phyloP scores from a whole-genome alignment of 768 basidiomycete genomes.

The Naganishia randhawae region DNA sequence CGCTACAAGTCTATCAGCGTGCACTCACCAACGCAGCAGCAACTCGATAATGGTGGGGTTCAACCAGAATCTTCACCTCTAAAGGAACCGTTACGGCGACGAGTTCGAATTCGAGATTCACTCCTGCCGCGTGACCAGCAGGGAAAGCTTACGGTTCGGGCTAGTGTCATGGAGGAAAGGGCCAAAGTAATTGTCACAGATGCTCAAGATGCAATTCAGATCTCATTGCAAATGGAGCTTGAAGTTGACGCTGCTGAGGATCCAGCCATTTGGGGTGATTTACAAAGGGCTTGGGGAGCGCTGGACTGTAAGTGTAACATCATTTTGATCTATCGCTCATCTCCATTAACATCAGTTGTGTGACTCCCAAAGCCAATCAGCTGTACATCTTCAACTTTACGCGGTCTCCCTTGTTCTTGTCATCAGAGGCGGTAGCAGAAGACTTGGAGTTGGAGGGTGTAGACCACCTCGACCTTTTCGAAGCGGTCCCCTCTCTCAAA shows the following conservation, averaged over 20 bases:
- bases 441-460: neutral
- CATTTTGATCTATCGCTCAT: no score
- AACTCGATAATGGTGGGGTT: neutral
- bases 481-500: neutral
- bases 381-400: constrained; percentile 10
- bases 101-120: constrained; percentile 5
- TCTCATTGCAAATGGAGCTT: neutral
- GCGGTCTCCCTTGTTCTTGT: constrained; percentile 9
- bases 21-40: no score
- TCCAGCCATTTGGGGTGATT: neutral
- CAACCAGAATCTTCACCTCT: constrained; percentile 3
- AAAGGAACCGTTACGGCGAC: neutral
- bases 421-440: constrained; percentile 3
- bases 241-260: neutral
- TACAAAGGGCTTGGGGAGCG: neutral
- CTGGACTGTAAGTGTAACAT: neutral
- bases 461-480: neutral
- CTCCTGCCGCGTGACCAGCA: constrained; percentile 4
- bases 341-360: no score
- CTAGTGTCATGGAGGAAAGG: constrained; percentile 8
- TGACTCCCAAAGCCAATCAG: neutral
- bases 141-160: neutral
- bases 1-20: no score
- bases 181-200: neutral
- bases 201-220: neutral